Base-by-base conservation (phyloP, 176 grass and related monocot species). In the Oryza glaberrima region DNA sequence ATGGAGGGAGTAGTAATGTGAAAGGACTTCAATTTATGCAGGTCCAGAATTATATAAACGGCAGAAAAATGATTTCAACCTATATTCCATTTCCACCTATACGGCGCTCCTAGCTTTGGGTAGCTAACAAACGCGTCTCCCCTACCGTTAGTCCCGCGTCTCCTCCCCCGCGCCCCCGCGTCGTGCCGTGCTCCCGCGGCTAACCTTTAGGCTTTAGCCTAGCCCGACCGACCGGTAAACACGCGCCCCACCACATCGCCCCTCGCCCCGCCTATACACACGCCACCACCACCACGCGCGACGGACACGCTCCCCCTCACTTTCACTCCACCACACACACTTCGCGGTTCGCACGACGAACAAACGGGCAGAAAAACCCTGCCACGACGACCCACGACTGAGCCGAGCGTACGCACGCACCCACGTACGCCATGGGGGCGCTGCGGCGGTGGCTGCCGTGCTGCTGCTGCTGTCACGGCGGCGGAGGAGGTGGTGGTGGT, bases 391-490 rank as follows among this genome's bases (percentile, higher is more conserved):
- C 6, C 14, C 1, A 49, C 13, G 4, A 36, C 35, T 6, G 3
- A 35, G 3, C 34, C 1, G 46, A 13, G 46, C 46, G 11, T 11
- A 10, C 43, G 43, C 6, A 8, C 11, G 46, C 3, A 4, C 76
- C 13, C 19, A 38, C 9, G 71, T 13, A 17, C 76, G 17, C 84
- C 67, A 90, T 81, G 49, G 63, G 38, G 48, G 43, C 66, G 15
- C 61, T 72, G 5, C 64, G 47, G 48, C 77, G 88, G 81, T 83
- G 44, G 30, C 19, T 26, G 86, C 63, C 76, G 67, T 9, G 81
- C 67, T 65, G 84, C 76, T 89, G 87, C 64, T 22, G 67, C 7
- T 44, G 43, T 1, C 1, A 2, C 43, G 43, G 43, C 52, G 83
- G 79, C 1, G 13, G 25, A 2, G 79, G 58, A 12, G 78, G 67